phyloP scores from a whole-genome alignment of 257 asterid species.

The Plantago elongata region DNA sequence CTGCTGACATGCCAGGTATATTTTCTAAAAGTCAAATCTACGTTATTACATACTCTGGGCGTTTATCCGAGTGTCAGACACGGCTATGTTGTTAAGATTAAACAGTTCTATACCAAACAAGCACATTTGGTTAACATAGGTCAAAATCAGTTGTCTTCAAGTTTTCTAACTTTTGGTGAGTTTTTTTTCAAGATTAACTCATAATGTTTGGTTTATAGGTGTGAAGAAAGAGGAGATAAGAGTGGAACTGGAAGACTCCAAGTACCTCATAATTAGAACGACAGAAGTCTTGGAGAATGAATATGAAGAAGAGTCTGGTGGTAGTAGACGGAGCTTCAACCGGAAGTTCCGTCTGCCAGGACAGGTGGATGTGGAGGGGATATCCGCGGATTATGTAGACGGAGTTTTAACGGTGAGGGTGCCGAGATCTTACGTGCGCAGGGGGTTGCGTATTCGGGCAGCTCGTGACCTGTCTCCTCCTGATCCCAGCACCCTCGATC shows the following conservation, averaged over 20 bases:
- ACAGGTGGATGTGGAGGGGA: slow-evolving; percentile 47
- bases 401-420: slow-evolving; percentile 60
- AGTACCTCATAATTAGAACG: slow-evolving; percentile 56
- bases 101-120: no score
- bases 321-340: slow-evolving; percentile 32
- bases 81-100: no score
- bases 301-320: slow-evolving; percentile 17
- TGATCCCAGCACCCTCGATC: slow-evolving; percentile 1
- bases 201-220: slow-evolving; percentile 26
- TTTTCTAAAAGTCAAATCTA: no score
- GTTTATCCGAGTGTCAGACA: no score
- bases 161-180: no score
- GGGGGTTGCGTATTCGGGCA: slow-evolving; percentile 41
- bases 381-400: slow-evolving; percentile 54
- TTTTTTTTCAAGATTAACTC: not conserved
- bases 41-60: no score
- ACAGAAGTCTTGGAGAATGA: slow-evolving; percentile 18
- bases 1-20: slow-evolving; percentile 77
- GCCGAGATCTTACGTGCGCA: slow-evolving; percentile 47
- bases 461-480: slow-evolving; percentile 25
- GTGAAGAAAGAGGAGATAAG: slow-evolving; percentile 62
- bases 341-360: slow-evolving; percentile 65
- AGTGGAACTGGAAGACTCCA: slow-evolving; percentile 65
- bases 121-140: no score
- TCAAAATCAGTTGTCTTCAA: no score